A percentile compares a stretch with the other conserved stretches of the same genome.
Conservation (phyloP, 257 asterid genomes). For the Solanum etuberosum region DNA sequence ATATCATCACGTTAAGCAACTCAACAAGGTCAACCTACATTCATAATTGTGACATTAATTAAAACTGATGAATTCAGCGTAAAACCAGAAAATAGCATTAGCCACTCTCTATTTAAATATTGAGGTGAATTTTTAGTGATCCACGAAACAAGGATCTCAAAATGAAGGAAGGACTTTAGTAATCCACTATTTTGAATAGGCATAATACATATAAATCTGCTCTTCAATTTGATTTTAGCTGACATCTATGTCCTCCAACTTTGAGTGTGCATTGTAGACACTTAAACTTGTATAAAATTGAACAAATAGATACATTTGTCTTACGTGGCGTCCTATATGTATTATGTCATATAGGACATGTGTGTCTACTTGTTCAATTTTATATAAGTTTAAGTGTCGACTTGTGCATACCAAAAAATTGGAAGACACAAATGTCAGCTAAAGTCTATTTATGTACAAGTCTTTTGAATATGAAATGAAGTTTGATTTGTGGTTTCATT, state of each 20-base stretch:
- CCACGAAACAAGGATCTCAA: constrained; percentile 69
- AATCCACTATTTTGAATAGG: background rate
- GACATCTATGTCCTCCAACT: too few species aligned
- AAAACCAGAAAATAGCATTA: background rate
- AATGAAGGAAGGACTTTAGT: constrained; percentile 6
- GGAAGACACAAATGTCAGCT: too few species aligned
- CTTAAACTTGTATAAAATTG: too few species aligned
- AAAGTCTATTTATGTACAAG: too few species aligned
- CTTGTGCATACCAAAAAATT: too few species aligned
- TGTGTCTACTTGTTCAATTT: too few species aligned
- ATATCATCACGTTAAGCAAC: background rate
- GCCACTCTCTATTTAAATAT: constrained; percentile 8
- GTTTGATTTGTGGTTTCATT: background rate
- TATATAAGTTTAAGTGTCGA: too few species aligned
- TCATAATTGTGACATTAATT: background rate
- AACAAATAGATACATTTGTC: too few species aligned
- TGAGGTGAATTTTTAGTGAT: constrained; percentile 57
- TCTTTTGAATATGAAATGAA: background rate
- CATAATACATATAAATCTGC: too few species aligned
- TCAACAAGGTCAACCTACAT: background rate
- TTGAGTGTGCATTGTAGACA: fast-evolving
- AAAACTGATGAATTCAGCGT: background rate
- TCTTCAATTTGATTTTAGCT: too few species aligned
- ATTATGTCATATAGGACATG: too few species aligned
- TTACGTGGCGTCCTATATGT: too few species aligned